These are phyloP conservation scores for Sphaerulina populicola DNA, from an alignment of 2,329 filamentous ascomycete species.

Conservation along the genomic window DNA sequence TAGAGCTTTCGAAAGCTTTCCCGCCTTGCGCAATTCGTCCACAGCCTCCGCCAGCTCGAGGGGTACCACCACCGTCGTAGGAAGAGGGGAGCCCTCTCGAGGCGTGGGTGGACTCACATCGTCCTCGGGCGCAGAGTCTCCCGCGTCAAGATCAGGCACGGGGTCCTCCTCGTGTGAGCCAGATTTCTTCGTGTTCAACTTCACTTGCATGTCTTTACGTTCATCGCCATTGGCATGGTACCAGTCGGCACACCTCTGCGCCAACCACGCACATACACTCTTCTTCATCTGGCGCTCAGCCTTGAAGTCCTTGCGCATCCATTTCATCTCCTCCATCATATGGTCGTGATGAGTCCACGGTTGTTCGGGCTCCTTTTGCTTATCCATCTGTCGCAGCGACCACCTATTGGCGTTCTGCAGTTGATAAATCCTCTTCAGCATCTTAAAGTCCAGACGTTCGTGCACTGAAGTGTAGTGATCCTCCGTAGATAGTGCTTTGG, in stretches of 20 bases:
- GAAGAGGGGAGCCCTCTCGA: conserved; percentile 11
- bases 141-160: conserved; percentile 28
- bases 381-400: conserved; percentile 82
- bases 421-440: conserved; percentile 78
- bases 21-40: conserved; percentile 21
- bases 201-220: conserved; percentile 60
- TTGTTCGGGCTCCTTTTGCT: conserved; percentile 69
- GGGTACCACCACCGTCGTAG: conserved; percentile 23
- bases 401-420: conserved; percentile 86
- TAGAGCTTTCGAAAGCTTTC: conserved; percentile 26
- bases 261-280: conserved; percentile 68
- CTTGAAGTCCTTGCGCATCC: conserved; percentile 94
- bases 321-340: conserved; percentile 83
- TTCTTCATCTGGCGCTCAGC: conserved; percentile 94
- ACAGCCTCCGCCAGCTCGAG: conserved; percentile 26
- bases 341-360: conserved; percentile 77
- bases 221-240: conserved; percentile 56
- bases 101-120: conserved; percentile 27
- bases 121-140: conserved; percentile 29
- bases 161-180: conserved; percentile 5
- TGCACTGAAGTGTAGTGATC: conserved; percentile 76
- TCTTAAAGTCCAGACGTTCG: conserved; percentile 79
- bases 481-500: conserved; percentile 80
- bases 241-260: conserved; percentile 77
- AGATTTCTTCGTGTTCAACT: conserved; percentile 36